Base-by-base conservation (phyloP, 345 rosid species). In the Pistacia vera region DNA sequence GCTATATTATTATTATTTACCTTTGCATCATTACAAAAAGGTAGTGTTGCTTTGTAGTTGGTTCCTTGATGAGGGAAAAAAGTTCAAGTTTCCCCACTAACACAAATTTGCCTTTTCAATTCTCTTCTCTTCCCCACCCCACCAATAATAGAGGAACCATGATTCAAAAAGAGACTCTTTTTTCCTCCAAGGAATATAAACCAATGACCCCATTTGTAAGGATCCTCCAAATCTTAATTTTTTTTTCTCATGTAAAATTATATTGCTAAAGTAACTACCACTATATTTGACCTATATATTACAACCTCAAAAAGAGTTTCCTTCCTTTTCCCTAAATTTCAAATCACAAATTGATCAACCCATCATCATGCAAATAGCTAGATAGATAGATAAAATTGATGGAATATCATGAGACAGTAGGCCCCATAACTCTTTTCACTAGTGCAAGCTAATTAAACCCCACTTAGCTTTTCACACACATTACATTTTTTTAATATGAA, bases 401-500 rank as follows among this genome's bases (percentile, higher is more conserved):
- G 84, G 86, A 75, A 75, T 81, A 86, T 88, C 86, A 86, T 80
- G 89, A 85, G 88, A 85, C 87, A 82, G 57, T 77, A 77, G 88
- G 90, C 69, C 78, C 90, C 88, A 78, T 69, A 0, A 10, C 78
- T 72, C 86, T 90, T 90, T 88, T 90, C 87, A 77, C 83, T 75
- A 81, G 86, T 88, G 91, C 93, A 85, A 90, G 88, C 89, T 75
- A 81, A 54, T 16, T 54, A 13, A 86, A 79, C 82, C 90, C 90
- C 87, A 81, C 87, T 58, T 75, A 70, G 60, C 84, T 79, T 84
- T 85, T 70, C 51, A 69, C 81, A 41, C 79, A 74, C 65, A 71
- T 51, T 17, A 36, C 25, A 25, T 25, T 36, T 57, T 73, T 65
- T 46, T 46, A 65, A 22, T 8, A 35, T 63, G 11, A 7, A 3